These are phyloP conservation scores for Kodamaea lidongshanica DNA, from an alignment of 805 yeast species.

Conservation along the genomic window DNA sequence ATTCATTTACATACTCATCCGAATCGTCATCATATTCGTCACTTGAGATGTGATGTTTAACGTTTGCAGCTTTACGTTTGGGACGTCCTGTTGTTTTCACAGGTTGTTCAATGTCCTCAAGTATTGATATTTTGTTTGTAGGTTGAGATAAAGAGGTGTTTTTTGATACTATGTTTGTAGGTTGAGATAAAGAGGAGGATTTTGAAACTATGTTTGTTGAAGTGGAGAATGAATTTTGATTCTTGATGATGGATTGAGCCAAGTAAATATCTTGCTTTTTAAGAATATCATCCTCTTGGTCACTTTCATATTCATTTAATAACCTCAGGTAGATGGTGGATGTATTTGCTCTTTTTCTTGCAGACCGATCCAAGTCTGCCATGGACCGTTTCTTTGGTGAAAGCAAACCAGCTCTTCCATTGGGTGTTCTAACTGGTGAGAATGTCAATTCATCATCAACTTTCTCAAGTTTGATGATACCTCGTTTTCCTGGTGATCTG, in stretches of 20 bases:
- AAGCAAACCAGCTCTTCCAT: slow-evolving; percentile 41
- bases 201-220: too few species aligned
- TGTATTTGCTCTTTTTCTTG: slow-evolving; percentile 40
- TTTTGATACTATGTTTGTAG: too few species aligned
- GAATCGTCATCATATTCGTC: too few species aligned
- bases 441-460: slow-evolving; percentile 9
- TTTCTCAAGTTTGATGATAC: slow-evolving; percentile 19
- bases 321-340: slow-evolving; percentile 24
- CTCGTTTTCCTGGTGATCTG: slow-evolving; percentile 32
- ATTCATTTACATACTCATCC: too few species aligned
- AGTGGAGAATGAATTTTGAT: too few species aligned
- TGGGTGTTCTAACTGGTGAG: slow-evolving; percentile 32
- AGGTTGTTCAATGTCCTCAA: too few species aligned
- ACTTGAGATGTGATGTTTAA: too few species aligned
- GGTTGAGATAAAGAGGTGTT: too few species aligned
- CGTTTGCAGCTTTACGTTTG: too few species aligned
- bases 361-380: slow-evolving; percentile 39
- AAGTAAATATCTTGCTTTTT: slow-evolving; percentile 36
- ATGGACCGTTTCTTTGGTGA: slow-evolving; percentile 38
- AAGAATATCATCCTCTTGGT: slow-evolving; percentile 20
- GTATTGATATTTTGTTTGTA: too few species aligned
- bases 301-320: slow-evolving; percentile 31
- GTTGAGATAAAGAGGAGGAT: too few species aligned
- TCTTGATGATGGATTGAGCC: slow-evolving; percentile 37
- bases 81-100: too few species aligned